phyloP scores from a whole-genome alignment of 2,329 filamentous ascomycete genomes.

The Diaporthe batatas region DNA sequence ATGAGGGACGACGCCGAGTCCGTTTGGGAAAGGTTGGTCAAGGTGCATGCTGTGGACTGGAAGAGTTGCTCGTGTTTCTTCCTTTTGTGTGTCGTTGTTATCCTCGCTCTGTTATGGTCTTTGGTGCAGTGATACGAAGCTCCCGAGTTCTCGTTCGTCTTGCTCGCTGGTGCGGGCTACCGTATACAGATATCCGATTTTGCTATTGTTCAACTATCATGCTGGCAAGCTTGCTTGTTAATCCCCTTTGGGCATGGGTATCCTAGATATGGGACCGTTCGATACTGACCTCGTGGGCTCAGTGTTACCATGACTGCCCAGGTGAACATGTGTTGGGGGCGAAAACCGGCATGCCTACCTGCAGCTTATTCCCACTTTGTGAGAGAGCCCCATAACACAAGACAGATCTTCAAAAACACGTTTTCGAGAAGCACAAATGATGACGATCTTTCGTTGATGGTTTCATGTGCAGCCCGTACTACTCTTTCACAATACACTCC shows the following conservation, averaged over 20 bases:
- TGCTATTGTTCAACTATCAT: background rate
- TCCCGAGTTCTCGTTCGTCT: background rate
- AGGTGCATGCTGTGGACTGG: background rate
- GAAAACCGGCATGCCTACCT: background rate
- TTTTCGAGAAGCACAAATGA: background rate
- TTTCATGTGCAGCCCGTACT: background rate
- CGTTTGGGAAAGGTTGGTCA: background rate
- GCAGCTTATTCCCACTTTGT: background rate
- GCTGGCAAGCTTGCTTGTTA: background rate
- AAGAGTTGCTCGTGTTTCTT: conserved; percentile 17
- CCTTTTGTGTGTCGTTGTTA: background rate
- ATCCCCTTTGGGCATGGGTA: background rate
- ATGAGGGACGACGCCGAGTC: conserved; percentile 21
- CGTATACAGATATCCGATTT: background rate
- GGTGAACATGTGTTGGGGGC: background rate
- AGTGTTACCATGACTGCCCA: background rate
- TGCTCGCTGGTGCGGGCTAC: background rate
- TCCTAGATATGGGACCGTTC: background rate
- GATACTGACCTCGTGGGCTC: background rate
- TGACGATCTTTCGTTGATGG: background rate
- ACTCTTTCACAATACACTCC: background rate
- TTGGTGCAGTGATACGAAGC: conserved; percentile 12
- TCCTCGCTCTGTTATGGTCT: background rate
- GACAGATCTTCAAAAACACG: background rate
- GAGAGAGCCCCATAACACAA: background rate